phyloP scores from a whole-genome alignment of 2,329 filamentous ascomycete genomes.

The Colletotrichum caudatum region DNA sequence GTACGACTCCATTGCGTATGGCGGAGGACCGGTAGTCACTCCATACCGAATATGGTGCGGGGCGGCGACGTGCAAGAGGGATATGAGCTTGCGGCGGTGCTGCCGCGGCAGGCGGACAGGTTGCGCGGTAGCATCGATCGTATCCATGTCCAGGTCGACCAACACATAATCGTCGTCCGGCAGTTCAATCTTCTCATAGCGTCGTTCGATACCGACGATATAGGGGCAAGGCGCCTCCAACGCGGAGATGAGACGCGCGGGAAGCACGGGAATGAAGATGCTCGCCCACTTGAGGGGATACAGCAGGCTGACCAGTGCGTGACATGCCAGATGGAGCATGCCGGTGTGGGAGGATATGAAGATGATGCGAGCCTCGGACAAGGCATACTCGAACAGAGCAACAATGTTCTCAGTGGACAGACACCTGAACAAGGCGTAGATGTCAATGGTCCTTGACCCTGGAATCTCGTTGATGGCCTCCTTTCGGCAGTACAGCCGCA shows the following conservation, averaged over 20 bases:
- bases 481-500: conserved; percentile 91
- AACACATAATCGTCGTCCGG: conserved; percentile 96
- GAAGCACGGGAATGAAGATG: conserved; percentile 92
- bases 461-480: conserved; percentile 94
- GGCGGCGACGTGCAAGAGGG: conserved; percentile 88
- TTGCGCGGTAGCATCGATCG: conserved; percentile 84
- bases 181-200: conserved; percentile 86
- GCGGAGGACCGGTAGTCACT: conserved; percentile 87
- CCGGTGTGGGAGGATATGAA: conserved; percentile 94
- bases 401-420: conserved; percentile 94
- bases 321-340: conserved; percentile 93
- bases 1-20: conserved; percentile 92
- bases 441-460: conserved; percentile 88
- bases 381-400: conserved; percentile 90
- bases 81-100: conserved; percentile 88
- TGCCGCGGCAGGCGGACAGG: conserved; percentile 87
- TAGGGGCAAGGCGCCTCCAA: conserved; percentile 96
- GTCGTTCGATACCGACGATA: conserved; percentile 93
- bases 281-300: conserved; percentile 95
- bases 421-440: conserved; percentile 92
- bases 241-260: conserved; percentile 87
- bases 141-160: conserved; percentile 92
- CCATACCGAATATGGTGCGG: conserved; percentile 90
- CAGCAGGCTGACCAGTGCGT: conserved; percentile 85
- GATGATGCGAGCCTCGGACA: conserved; percentile 95